These are phyloP conservation scores for Aspergillus alliaceus DNA, from an alignment of 2,329 filamentous ascomycete species.

Conservation along the genomic window DNA sequence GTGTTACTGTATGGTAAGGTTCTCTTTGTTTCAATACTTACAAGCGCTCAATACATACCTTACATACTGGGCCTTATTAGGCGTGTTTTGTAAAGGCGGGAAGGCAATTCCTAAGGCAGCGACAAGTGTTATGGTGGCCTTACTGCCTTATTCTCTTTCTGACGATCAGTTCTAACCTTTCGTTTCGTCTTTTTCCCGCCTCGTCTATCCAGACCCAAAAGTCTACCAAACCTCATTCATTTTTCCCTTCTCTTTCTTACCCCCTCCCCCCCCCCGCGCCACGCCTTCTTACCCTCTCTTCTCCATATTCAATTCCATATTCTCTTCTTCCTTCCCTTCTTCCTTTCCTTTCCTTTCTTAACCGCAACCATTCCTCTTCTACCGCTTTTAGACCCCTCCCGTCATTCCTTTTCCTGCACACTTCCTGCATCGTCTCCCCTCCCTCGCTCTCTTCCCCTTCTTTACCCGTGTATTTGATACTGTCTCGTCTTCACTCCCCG, in stretches of 20 bases:
- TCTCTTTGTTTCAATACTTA: background rate
- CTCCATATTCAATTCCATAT: constrained; percentile 5
- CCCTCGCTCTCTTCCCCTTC: constrained; percentile 9
- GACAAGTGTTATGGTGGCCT: constrained; percentile 7
- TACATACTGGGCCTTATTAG: background rate
- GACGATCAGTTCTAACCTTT: constrained; percentile 22
- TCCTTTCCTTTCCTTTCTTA: constrained; percentile 9
- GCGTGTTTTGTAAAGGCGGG: background rate
- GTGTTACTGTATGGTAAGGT: constrained; percentile 5
- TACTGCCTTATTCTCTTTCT: constrained; percentile 16
- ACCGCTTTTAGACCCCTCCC: constrained; percentile 9
- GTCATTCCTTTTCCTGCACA: constrained; percentile 13
- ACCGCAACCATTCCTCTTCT: constrained; percentile 10
- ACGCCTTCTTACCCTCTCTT: constrained; percentile 14
- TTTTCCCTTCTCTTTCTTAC: constrained; percentile 17
- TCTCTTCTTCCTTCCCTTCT: constrained; percentile 7
- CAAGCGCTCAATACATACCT: background rate
- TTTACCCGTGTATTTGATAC: constrained; percentile 11
- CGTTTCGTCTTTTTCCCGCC: constrained; percentile 19
- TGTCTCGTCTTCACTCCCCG: constrained; percentile 27
- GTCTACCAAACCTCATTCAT: constrained; percentile 22
- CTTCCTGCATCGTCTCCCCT: background rate
- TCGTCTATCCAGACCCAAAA: constrained; percentile 20
- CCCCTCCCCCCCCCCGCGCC: constrained; percentile 12
- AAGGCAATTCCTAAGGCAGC: constrained; percentile 13